A percentile compares a stretch with the other conserved stretches of the same genome.
phyloP scores from a whole-genome alignment of 2,329 filamentous ascomycete genomes.

The Botryotinia convoluta region DNA sequence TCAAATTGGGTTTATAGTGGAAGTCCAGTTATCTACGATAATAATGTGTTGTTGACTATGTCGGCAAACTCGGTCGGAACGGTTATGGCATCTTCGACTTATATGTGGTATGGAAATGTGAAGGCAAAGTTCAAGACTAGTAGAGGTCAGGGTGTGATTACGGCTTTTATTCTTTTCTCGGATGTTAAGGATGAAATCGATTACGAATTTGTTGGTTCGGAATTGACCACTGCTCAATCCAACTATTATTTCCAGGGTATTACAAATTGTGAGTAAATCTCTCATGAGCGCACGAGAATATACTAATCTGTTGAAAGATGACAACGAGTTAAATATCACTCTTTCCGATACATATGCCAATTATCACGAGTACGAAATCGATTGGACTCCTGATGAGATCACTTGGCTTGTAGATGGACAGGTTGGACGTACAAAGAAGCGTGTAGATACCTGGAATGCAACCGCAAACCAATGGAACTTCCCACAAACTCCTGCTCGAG shows the following conservation, averaged over 20 bases:
- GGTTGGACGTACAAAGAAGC: slow-evolving; percentile 69
- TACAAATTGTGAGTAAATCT: slow-evolving; percentile 68
- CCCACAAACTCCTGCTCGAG: slow-evolving; percentile 85
- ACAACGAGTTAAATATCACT: slow-evolving; percentile 70
- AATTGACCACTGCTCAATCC: slow-evolving; percentile 76
- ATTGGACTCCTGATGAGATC: slow-evolving; percentile 85
- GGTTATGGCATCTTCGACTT: slow-evolving; percentile 76
- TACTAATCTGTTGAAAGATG: slow-evolving; percentile 52
- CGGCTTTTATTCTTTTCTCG: slow-evolving; percentile 91
- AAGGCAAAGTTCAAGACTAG: slow-evolving; percentile 81
- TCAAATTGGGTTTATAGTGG: slow-evolving; percentile 90
- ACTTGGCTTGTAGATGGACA: slow-evolving; percentile 86
- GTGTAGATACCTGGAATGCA: slow-evolving; percentile 79
- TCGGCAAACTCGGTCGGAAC: slow-evolving; percentile 80
- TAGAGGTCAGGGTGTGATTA: slow-evolving; percentile 85
- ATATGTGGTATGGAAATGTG: slow-evolving; percentile 97
- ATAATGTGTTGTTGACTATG: slow-evolving; percentile 84
- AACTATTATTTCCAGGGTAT: slow-evolving; percentile 98
- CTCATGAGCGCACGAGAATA: not conserved
- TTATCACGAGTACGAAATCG: slow-evolving; percentile 87
- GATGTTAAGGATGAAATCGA: slow-evolving; percentile 99
- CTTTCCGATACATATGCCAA: slow-evolving; percentile 69
- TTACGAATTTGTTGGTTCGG: slow-evolving; percentile 87
- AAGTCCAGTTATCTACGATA: slow-evolving; percentile 63
- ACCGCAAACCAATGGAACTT: slow-evolving; percentile 79